These are phyloP conservation scores for Parastagonospora nodorum DNA, from an alignment of 2,329 filamentous ascomycete species.

Conservation along the genomic window DNA sequence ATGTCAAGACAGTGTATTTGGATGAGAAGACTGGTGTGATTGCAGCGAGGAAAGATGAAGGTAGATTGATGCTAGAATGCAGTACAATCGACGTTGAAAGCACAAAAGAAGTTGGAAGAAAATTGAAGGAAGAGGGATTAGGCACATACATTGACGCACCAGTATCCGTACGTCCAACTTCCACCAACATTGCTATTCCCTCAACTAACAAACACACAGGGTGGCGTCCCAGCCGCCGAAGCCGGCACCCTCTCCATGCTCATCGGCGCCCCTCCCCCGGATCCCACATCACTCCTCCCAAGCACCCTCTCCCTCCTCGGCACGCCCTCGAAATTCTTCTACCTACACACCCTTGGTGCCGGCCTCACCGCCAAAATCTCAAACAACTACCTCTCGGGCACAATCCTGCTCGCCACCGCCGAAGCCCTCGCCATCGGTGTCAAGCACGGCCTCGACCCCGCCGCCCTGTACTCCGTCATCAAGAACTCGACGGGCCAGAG, in stretches of 20 bases:
- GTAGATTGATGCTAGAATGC: conserved; percentile 35
- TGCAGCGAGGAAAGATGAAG: conserved; percentile 17
- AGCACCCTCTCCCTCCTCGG: conserved; percentile 27
- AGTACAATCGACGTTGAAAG: conserved; percentile 40
- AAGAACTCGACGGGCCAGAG: conserved; percentile 36
- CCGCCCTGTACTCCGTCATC: conserved; percentile 33
- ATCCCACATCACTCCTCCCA: conserved; percentile 16
- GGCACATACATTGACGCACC: conserved; percentile 39
- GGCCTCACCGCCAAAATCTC: conserved; percentile 40
- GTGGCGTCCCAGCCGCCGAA: conserved; percentile 39
- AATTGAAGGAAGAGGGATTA: conserved; percentile 10
- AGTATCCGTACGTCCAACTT: conserved; percentile 27
- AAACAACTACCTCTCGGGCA: conserved; percentile 42
- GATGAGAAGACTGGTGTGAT: conserved; percentile 32
- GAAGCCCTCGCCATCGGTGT: conserved; percentile 41
- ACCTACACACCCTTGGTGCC: conserved; percentile 31
- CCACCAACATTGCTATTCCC: not conserved
- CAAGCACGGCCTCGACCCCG: conserved; percentile 35
- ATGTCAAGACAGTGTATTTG: conserved; percentile 39
- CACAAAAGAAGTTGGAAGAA: conserved; percentile 30
- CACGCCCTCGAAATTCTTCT: conserved; percentile 35
- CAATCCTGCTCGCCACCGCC: conserved; percentile 37
- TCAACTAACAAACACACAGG: conserved; percentile 12
- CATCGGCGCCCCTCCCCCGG: conserved; percentile 25
- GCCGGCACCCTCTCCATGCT: conserved; percentile 32